Base-by-base conservation (phyloP, 176 grass and related monocot genomes). In the Typha latifolia region DNA sequence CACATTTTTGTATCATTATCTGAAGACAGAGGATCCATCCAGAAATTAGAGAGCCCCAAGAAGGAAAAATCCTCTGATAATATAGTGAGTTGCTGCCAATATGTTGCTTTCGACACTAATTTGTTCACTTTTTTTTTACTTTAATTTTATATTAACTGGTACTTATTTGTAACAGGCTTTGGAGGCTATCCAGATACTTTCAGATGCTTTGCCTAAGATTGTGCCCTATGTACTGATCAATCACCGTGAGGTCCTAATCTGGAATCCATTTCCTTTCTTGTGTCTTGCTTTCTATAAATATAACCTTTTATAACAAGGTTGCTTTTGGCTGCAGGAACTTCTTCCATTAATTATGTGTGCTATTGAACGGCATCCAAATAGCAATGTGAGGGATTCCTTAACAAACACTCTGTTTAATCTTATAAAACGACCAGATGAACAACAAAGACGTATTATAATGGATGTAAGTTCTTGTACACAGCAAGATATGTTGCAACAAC, bases 281-380 rank as follows among this genome's bases (percentile, higher is more conserved):
- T 48, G 72, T 80, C 49, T 57, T 78, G 62, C 71, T 65, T 66
- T 69, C 53, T 70, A 37, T 73, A 15, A 19, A 59, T 37, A 57
- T 62, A 69, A 64, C 27, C 19, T 62, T 68, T 59, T 14, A 48
- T 64, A 53, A 51, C 23, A 37, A 72, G 47, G 31, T 57, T 71
- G 68, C 37, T 51, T 86, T 12, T 78, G 62, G 59, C 67, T 72
- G 66, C 75, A 97, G 93, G 93, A 97, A 62, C 85, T 97, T 84
- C 88, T 97, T 97, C 93, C 93, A 62, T 73, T 97, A 79, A 97
- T 97, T 52, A 97, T 97, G 72, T 97, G 93, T 86, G 85, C 93
- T 72, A 97, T 97, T 85, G 93, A 97, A 78, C 84, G 83, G 12
- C 93, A 97, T 82, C 93, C 93, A 64, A 80, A 97, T 66, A 84